phyloP scores from a whole-genome alignment of 2,329 filamentous ascomycete genomes.

The Hypoxylon sp. region DNA sequence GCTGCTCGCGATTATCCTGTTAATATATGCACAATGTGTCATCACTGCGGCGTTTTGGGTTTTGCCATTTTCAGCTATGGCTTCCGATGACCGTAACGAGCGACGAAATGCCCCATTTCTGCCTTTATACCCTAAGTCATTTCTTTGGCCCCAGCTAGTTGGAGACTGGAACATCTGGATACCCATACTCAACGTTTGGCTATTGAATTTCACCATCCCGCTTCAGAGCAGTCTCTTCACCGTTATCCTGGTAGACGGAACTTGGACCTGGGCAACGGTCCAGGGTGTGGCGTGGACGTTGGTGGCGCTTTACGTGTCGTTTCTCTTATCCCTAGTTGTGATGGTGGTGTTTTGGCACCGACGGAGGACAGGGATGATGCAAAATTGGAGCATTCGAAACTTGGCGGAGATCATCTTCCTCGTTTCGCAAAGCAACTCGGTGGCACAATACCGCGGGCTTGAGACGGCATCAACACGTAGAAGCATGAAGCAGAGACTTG shows the following conservation, averaged over 20 bases:
- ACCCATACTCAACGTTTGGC: conserved; percentile 78
- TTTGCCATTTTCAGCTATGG: conserved; percentile 82
- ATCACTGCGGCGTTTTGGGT: conserved; percentile 80
- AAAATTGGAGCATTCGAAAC: conserved; percentile 81
- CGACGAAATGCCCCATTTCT: conserved; percentile 76
- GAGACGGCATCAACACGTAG: conserved; percentile 68
- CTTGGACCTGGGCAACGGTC: conserved; percentile 84
- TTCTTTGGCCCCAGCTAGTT: conserved; percentile 69
- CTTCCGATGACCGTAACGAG: conserved; percentile 69
- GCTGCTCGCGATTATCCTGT: conserved; percentile 75
- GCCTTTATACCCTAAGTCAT: conserved; percentile 76
- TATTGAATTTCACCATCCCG: conserved; percentile 83
- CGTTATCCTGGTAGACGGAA: conserved; percentile 65
- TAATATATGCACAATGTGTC: conserved; percentile 83
- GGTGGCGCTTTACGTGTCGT: conserved; percentile 77
- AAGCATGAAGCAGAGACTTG: conserved; percentile 67
- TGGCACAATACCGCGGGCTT: conserved; percentile 77
- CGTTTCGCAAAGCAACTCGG: conserved; percentile 82
- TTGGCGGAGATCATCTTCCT: conserved; percentile 85
- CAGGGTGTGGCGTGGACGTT: conserved; percentile 83
- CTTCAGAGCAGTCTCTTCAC: conserved; percentile 83
- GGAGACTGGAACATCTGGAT: conserved; percentile 76
- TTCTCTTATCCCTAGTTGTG: conserved; percentile 69
- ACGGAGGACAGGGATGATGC: conserved; percentile 76
- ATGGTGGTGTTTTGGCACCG: conserved; percentile 74